phyloP scores from a whole-genome alignment of 306 rosid genomes.

The Ormosia emarginata region DNA sequence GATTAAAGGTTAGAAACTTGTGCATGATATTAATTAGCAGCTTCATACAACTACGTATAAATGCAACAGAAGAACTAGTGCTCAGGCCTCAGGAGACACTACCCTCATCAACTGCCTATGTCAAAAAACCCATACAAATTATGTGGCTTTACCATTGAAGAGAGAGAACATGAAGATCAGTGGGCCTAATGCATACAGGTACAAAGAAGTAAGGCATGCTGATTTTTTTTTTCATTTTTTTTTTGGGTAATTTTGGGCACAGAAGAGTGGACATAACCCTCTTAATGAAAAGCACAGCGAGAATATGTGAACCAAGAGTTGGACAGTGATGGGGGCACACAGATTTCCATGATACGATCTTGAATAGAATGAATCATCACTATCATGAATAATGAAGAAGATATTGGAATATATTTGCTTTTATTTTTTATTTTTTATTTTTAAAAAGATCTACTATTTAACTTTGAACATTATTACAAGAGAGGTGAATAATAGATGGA shows the following conservation, averaged over 20 bases:
- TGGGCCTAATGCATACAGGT: conserved; percentile 15
- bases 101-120: background rate
- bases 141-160: background rate
- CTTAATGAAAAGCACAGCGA: conserved; percentile 21
- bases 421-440: background rate
- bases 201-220: conserved; percentile 21
- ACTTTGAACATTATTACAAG: conserved; percentile 18
- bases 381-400: conserved; percentile 35
- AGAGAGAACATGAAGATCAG: conserved; percentile 8
- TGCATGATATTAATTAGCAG: background rate
- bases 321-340: conserved; percentile 60
- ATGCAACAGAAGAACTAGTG: background rate
- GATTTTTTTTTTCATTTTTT: background rate
- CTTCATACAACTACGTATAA: background rate
- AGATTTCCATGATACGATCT: conserved; percentile 36
- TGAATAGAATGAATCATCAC: conserved; percentile 36
- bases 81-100: background rate
- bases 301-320: conserved; percentile 17
- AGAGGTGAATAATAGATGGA: conserved; percentile 16
- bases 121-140: background rate
- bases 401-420: background rate
- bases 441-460: background rate
- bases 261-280: conserved; percentile 14
- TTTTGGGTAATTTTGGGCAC: conserved; percentile 8
- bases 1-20: background rate